A percentile compares a stretch with the other conserved stretches of the same genome.
These are phyloP conservation scores for Hypoxylon fuscum DNA, from an alignment of 495 filamentous ascomycete species.

Conservation along the genomic window DNA sequence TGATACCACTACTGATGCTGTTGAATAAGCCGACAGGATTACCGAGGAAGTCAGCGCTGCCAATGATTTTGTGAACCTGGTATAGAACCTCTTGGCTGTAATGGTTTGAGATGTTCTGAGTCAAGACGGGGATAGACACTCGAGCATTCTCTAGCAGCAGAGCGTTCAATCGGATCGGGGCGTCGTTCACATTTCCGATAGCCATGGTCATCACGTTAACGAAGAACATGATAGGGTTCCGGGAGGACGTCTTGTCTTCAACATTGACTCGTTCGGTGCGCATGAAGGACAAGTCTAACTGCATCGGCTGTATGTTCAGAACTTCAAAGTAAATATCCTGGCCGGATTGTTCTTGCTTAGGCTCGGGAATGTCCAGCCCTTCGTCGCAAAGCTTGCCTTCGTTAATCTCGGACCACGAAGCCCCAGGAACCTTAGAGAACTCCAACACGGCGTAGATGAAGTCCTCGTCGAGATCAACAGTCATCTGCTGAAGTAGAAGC, in stretches of 20 bases:
- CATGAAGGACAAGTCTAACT: constrained; percentile 95
- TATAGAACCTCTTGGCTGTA: constrained; percentile 96
- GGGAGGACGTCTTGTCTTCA: constrained; percentile 88
- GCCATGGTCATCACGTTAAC: constrained; percentile 99
- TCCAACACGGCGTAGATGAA: constrained; percentile 96
- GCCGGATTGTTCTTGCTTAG: constrained; percentile 79
- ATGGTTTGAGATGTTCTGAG: constrained; percentile 86
- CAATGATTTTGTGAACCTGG: constrained; percentile 94
- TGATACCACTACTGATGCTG: constrained; percentile 95
- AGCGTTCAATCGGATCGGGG: constrained; percentile 89
- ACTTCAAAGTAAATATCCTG: constrained; percentile 98
- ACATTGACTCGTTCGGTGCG: constrained; percentile 96
- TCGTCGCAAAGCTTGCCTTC: constrained; percentile 89
- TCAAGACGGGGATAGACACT: constrained; percentile 83
- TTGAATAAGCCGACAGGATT: constrained; percentile 98
- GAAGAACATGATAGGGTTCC: constrained; percentile 96
- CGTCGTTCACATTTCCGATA: constrained; percentile 97
- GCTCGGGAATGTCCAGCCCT: constrained; percentile 88
- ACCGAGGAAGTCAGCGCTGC: constrained; percentile 97
- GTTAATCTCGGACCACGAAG: constrained; percentile 85
- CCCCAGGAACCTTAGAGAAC: constrained; percentile 92
- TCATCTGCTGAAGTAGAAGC: constrained; percentile 95
- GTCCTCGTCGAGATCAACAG: constrained; percentile 95
- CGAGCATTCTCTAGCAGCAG: constrained; percentile 95
- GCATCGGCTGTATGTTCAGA: constrained; percentile 96